Conservation (phyloP, 2,329 filamentous ascomycete species). For the Pseudogymnoascus sp. region DNA sequence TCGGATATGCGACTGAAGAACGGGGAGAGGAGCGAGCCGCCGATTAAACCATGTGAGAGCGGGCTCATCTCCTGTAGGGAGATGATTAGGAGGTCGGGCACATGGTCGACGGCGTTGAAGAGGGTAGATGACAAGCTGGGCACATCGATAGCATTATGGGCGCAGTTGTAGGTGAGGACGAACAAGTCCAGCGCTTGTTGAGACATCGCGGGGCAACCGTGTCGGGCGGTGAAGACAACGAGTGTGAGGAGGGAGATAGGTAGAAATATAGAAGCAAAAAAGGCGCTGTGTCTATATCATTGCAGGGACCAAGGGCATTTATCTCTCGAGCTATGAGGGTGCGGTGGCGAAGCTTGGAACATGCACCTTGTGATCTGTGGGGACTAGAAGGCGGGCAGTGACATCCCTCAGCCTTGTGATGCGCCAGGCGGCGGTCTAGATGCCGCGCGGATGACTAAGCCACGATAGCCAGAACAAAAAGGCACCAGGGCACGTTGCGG, state of each 20-base stretch:
- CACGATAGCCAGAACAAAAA: background rate
- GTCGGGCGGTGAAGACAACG: slow-evolving; percentile 7
- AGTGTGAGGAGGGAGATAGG: slow-evolving; percentile 9
- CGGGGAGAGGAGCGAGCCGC: slow-evolving; percentile 65
- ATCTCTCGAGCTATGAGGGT: background rate
- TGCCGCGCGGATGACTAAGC: background rate
- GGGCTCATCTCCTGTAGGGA: slow-evolving; percentile 85
- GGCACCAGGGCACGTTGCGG: background rate
- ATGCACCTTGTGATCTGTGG: slow-evolving; percentile 3
- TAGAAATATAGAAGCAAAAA: slow-evolving; percentile 3
- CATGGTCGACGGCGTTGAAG: slow-evolving; percentile 50
- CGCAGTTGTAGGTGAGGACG: slow-evolving; percentile 86
- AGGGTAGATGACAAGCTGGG: slow-evolving; percentile 65
- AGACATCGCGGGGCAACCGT: slow-evolving; percentile 1
- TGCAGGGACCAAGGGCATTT: background rate
- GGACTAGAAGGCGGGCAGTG: slow-evolving; percentile 1
- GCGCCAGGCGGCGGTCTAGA: background rate
- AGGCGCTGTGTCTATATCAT: background rate
- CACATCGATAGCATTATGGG: slow-evolving; percentile 59
- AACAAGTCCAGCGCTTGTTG: slow-evolving; percentile 52
- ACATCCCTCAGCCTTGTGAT: slow-evolving; percentile 7
- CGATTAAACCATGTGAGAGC: slow-evolving; percentile 75
- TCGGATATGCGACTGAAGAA: slow-evolving; percentile 67
- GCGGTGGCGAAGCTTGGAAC: background rate
- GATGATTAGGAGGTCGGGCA: slow-evolving; percentile 60